A percentile compares a stretch with the other conserved stretches of the same genome.
Conservation (phyloP, 257 asterid species). For the Scutellaria minor region DNA sequence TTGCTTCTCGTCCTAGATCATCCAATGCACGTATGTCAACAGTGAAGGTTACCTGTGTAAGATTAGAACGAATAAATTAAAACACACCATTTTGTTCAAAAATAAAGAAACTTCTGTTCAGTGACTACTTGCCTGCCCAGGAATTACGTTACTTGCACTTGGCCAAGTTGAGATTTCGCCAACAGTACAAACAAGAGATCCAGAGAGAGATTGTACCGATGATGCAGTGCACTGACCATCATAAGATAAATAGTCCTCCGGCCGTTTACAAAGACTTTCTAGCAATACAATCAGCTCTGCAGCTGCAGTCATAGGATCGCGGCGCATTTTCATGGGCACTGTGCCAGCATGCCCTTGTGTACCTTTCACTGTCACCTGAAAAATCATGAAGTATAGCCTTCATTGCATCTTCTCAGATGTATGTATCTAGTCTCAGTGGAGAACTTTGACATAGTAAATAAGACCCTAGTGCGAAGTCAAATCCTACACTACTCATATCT, state of each 20-base stretch:
- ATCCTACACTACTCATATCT: neutral
- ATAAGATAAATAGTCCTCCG: constrained; percentile 75
- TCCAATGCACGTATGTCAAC: constrained; percentile 92
- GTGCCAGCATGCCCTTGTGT: constrained; percentile 99
- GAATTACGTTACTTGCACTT: constrained; percentile 95
- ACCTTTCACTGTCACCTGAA: constrained; percentile 90
- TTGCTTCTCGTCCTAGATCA: constrained; percentile 88
- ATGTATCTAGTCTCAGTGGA: too few species aligned
- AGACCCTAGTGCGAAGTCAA: neutral
- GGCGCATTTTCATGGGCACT: constrained; percentile 94
- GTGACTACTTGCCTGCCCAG: constrained; percentile 87
- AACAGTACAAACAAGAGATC: constrained; percentile 96
- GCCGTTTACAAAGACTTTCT: constrained; percentile 86
- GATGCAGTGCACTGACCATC: constrained; percentile 73
- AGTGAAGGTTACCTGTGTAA: constrained; percentile 78
- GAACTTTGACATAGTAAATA: too few species aligned
- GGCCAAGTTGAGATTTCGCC: constrained; percentile 99
- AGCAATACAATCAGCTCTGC: constrained; percentile 85
- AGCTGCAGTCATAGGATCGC: constrained; percentile 96
- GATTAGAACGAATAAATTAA: neutral
- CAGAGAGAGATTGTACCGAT: constrained; percentile 69
- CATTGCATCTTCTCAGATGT: neutral
- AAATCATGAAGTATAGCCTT: constrained; percentile 21
- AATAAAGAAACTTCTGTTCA: constrained; percentile 2
- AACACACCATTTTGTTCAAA: neutral